These are phyloP conservation scores for Daldinia sp. DNA, from an alignment of 2,329 filamentous ascomycete species.

Conservation along the genomic window DNA sequence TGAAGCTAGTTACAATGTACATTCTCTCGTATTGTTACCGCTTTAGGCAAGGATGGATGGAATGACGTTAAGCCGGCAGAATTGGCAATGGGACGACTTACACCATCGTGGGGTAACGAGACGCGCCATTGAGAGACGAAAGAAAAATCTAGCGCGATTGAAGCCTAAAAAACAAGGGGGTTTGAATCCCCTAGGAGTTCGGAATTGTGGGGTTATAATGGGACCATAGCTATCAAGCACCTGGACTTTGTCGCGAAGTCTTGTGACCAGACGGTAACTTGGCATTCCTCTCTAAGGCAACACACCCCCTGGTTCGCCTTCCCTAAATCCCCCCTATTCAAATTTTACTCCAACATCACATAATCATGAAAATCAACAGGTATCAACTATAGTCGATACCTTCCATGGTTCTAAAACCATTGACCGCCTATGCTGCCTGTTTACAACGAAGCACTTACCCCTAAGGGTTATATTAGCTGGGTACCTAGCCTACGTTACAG, in stretches of 20 bases:
- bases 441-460: background rate
- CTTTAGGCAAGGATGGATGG: constrained; percentile 1
- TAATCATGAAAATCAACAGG: constrained; percentile 1
- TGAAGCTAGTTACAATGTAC: background rate
- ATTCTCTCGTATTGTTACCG: background rate
- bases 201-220: background rate
- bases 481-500: background rate
- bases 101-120: background rate
- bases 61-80: background rate
- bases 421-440: constrained; percentile 8
- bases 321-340: background rate
- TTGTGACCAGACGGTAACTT: constrained; percentile 21
- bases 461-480: too few species aligned
- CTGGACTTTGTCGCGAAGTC: constrained; percentile 34
- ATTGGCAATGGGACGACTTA: background rate
- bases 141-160: constrained; percentile 28
- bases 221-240: background rate
- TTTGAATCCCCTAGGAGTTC: background rate
- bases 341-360: constrained; percentile 14
- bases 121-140: background rate
- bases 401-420: background rate
- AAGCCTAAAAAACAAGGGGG: constrained; percentile 36
- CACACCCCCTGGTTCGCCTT: background rate
- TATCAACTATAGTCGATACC: background rate
- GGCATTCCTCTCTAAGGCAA: background rate